Base-by-base conservation (phyloP, 2,329 filamentous ascomycete species). In the Cercospora sojina region DNA sequence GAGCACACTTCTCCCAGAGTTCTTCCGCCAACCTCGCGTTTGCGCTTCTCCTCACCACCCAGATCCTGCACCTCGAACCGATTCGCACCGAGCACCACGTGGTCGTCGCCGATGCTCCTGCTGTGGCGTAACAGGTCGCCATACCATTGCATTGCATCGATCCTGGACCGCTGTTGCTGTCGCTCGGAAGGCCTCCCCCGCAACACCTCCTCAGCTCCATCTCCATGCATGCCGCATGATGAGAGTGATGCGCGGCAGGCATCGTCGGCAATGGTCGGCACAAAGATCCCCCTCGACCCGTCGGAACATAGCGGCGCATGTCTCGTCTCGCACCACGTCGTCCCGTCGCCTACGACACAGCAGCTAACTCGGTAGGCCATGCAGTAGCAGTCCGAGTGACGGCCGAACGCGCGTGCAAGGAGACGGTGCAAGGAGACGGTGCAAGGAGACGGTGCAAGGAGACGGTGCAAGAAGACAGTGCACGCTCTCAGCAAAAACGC, bases 211-310 rank as follows among this genome's bases (percentile, higher is more conserved):
- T 63, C 60, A 32, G 31, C 35, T 47, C 32, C 49, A 32, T 43
- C 35, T 47, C 32, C 49, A 31, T 47, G 60, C 32, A 47, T 23
- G n/a, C n/a, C n/a, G n/a, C n/a, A n/a, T n/a, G n/a, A n/a, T n/a
- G 35, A 43, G 51, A 5, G 51, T 55, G 60, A 63, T 63, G 60
- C 49, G 49, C 32, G 49, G n/a, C 60, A 57, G 51, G 60, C 60
- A 63, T 63, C 27, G 49, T 35, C 60, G 60, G 60, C 51, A 57
- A 43, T 56, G 49, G 51, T 43, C 60, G 60, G 60, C 58, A 31
- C 35, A 60, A n/a, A n/a, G n/a, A n/a, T n/a, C n/a, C n/a, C n/a
- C 16, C 58, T 63, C 23, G 32, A 29, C 31, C 31, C 18, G 53
- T 57, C 53, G 53, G 35, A 23, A 18, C 53, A 31, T 35, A 35